Conservation (phyloP, 148 eudicot genomes). For the Persicaria maculosa region DNA sequence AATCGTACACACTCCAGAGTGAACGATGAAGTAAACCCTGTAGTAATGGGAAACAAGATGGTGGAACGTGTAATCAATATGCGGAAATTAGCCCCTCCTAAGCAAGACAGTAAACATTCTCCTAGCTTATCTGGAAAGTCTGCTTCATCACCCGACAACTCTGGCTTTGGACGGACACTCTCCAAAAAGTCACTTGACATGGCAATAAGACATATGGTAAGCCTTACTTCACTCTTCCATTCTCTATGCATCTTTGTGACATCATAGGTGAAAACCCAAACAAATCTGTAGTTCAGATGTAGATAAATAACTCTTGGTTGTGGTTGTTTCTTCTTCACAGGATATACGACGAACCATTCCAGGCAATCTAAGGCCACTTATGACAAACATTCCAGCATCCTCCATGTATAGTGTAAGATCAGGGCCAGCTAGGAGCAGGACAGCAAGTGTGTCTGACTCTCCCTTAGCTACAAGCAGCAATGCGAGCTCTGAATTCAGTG, state of each 20-base stretch:
- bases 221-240: conserved; percentile 16
- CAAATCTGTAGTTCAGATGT: neutral
- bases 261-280: too few relatives aligned
- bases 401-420: conserved; percentile 97
- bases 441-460: conserved; percentile 78
- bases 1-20: conserved; percentile 63
- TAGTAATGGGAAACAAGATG: conserved; percentile 76
- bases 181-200: conserved; percentile 95
- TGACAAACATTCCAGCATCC: conserved; percentile 97
- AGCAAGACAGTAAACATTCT: conserved; percentile 69
- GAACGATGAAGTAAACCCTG: conserved; percentile 78
- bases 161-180: conserved; percentile 86
- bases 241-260: too few relatives aligned
- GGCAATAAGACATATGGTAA: conserved; percentile 97
- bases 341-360: conserved; percentile 82
- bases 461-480: conserved; percentile 98
- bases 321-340: conserved; percentile 26
- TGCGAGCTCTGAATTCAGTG: conserved; percentile 81
- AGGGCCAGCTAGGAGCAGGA: conserved; percentile 63
- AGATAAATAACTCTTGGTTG: neutral
- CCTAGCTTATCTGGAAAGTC: conserved; percentile 88
- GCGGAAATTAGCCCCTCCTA: conserved; percentile 85
- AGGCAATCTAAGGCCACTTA: conserved; percentile 77
- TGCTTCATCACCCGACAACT: conserved; percentile 80
- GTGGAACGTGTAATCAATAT: conserved; percentile 93